Conservation (phyloP, 345 rosid genomes). For the Triadica sebifera region DNA sequence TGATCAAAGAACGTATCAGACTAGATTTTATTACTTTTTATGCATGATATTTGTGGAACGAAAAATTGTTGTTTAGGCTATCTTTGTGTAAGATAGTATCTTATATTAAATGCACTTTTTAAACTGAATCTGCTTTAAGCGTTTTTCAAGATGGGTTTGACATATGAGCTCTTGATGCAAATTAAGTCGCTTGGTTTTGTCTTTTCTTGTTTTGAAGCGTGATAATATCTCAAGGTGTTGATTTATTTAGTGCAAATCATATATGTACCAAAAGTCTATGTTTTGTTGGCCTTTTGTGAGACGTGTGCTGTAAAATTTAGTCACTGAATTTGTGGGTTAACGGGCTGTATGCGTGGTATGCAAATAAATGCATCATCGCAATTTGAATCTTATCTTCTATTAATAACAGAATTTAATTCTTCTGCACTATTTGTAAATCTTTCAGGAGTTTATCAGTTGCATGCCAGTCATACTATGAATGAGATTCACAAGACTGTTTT, state of each 20-base stretch:
- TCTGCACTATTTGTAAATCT: background rate
- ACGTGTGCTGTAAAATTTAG: background rate
- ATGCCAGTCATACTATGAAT: conserved; percentile 53
- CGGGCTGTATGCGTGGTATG: background rate
- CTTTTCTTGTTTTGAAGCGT: background rate
- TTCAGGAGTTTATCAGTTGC: conserved; percentile 51
- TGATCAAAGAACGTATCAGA: background rate
- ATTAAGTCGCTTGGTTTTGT: background rate
- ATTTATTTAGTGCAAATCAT: background rate
- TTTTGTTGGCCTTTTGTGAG: conserved; percentile 5
- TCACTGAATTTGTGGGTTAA: background rate
- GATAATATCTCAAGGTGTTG: background rate
- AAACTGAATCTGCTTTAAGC: background rate
- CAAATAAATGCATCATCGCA: background rate
- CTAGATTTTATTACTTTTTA: background rate
- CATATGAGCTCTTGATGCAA: background rate
- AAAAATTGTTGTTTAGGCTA: background rate
- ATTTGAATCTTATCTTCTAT: background rate
- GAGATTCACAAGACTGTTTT: conserved; percentile 25
- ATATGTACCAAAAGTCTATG: background rate
- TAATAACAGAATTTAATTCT: background rate
- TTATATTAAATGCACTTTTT: background rate
- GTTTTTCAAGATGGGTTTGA: background rate
- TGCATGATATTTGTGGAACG: background rate
- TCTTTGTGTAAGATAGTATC: background rate